Evolutionary conservation across 139 green algal genomes (phyloP), one percentile per base, ranked within the genome.

Genomic region (Closterium sp.): DNA sequence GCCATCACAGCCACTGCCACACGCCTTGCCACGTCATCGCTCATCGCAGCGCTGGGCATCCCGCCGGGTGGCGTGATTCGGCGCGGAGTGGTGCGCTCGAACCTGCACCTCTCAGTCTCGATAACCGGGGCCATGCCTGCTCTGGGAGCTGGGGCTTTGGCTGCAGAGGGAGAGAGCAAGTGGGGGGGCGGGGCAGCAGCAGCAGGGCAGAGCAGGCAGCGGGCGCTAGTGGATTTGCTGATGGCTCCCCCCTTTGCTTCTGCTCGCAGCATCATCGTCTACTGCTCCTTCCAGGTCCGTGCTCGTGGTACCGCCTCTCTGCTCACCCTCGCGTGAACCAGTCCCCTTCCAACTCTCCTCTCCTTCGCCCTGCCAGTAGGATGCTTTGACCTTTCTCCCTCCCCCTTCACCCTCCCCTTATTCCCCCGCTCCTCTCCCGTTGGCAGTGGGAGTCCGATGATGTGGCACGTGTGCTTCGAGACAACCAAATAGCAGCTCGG

Each of bases 1-100:
- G 97, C 97, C 5, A 96, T 99, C 28, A 98, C 97, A 0, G 97
- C 97, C 85, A 99, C 97, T 5, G 97, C 97, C 86, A 99, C 97
- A 6, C 31, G 62, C 5, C 38, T 93, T 17, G 98, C 97, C 0
- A 94, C 97, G 89, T 30, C 38, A 5, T 94, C 95, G 79, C 95
- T 98, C 32, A 50, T 90, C 22, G 70, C 92, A 42, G 94, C 96
- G 87, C 95, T 98, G 85, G 92, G 92, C 28, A 96, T 98, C n/a
- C 89, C 92, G 0, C 62, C 86, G 0, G 91, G 90, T 10, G 34
- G 92, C n/a, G 92, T 92, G 22, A 62, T 98, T 29, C 90, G 96
- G 1, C 96, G 97, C 34, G 90, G 90, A 28, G 93, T 90, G 9
- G 70, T 99, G 50, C 92, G 96, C 0, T 22, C 94, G 79, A 99